Evolutionary conservation across 2,329 filamentous ascomycete species (phyloP).

Genomic region (Cadophora luteo-olivacea): DNA sequence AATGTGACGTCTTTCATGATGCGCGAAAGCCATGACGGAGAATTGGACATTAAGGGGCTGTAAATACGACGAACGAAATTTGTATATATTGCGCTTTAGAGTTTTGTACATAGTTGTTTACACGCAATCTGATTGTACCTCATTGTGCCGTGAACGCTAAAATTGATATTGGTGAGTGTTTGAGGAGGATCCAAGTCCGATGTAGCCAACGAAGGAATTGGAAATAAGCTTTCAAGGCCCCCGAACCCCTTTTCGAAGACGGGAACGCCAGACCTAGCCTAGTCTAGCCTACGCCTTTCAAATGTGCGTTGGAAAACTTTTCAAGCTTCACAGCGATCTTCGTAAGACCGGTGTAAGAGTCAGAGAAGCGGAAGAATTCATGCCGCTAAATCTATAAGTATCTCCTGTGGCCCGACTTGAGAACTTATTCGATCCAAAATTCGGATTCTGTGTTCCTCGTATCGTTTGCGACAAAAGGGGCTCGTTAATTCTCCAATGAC

Average conservation of each 20-base stretch:
- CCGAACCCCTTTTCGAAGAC: no score
- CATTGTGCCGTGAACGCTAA: neutral
- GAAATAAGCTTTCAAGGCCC: neutral
- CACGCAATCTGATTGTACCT: neutral
- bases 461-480: neutral
- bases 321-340: neutral
- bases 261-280: neutral
- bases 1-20: neutral
- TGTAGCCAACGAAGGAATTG: neutral
- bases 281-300: slow-evolving; percentile 1
- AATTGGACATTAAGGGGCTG: no score
- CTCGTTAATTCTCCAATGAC: no score
- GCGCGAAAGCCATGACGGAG: neutral
- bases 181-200: neutral
- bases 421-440: neutral
- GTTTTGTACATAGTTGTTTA: neutral
- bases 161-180: neutral
- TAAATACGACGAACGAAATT: neutral
- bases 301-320: neutral
- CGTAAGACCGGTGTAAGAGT: slow-evolving; percentile 3
- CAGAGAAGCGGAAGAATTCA: neutral
- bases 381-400: neutral
- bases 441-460: neutral
- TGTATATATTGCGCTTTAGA: neutral
- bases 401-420: neutral